phyloP scores from a whole-genome alignment of 1,284 basidiomycete species.

The Sporisorium graminicola region DNA sequence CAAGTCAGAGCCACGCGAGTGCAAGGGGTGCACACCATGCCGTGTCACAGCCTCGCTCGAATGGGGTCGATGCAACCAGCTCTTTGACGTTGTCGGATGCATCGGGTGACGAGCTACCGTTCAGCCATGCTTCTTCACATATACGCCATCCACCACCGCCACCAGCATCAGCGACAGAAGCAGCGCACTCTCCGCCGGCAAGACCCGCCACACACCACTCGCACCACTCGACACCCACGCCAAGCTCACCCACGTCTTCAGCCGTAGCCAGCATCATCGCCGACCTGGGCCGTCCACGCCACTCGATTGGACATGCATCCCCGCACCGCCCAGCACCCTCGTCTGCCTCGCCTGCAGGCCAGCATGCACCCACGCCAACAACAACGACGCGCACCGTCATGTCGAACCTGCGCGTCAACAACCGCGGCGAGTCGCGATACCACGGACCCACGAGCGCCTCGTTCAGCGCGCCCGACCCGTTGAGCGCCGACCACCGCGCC shows the following conservation, averaged over 20 bases:
- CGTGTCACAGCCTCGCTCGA: too few species aligned
- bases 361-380: too few species aligned
- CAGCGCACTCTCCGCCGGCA: too few species aligned
- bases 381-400: slow-evolving; percentile 6
- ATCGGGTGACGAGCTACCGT: slow-evolving; percentile 4
- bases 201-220: background rate
- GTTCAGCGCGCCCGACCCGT: slow-evolving; percentile 12
- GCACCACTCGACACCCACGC: background rate
- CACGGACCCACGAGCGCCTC: slow-evolving; percentile 29
- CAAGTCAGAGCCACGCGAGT: background rate
- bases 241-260: slow-evolving; percentile 15
- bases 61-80: background rate
- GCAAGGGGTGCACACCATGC: background rate
- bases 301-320: background rate
- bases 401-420: slow-evolving; percentile 29
- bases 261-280: slow-evolving; percentile 24
- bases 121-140: background rate
- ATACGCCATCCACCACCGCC: background rate
- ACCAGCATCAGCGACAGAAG: too few species aligned
- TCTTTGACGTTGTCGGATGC: slow-evolving; percentile 6
- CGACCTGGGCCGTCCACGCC: slow-evolving; percentile 13
- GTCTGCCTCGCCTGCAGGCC: slow-evolving; percentile 5
- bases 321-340: background rate
- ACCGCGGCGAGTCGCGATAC: slow-evolving; percentile 25
- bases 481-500: background rate